Evolutionary conservation across 2,329 filamentous ascomycete genomes (phyloP).

Genomic region (Rosellinia necatrix): DNA sequence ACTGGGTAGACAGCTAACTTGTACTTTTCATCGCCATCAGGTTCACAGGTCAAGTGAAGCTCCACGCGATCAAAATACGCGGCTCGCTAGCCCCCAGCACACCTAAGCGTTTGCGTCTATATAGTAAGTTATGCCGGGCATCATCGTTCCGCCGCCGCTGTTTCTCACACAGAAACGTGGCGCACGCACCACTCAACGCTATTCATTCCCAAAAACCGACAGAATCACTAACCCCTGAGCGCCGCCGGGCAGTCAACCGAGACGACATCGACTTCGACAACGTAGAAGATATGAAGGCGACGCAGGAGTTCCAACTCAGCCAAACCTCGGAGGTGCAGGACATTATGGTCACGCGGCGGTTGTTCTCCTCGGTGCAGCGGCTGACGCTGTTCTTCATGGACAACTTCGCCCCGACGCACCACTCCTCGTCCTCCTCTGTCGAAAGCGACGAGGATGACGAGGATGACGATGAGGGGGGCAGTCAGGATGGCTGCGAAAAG

Average conservation of each 20-base stretch:
- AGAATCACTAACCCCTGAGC: slow-evolving; percentile 4
- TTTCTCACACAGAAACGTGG: neutral
- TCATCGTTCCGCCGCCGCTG: neutral
- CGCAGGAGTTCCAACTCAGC: slow-evolving; percentile 76
- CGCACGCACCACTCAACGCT: too few species aligned
- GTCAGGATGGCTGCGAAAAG: slow-evolving; percentile 79
- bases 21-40: slow-evolving; percentile 48
- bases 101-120: slow-evolving; percentile 83
- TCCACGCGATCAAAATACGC: slow-evolving; percentile 86
- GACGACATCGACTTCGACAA: slow-evolving; percentile 83
- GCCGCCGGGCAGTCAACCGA: slow-evolving; percentile 63
- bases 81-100: slow-evolving; percentile 72
- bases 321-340: slow-evolving; percentile 85
- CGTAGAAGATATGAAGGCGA: slow-evolving; percentile 70
- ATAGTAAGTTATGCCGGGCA: slow-evolving; percentile 45
- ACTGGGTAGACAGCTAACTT: slow-evolving; percentile 8
- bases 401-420: slow-evolving; percentile 67
- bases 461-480: slow-evolving; percentile 49
- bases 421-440: too few species aligned
- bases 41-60: slow-evolving; percentile 91
- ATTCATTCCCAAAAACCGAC: too few species aligned
- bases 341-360: slow-evolving; percentile 75
- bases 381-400: slow-evolving; percentile 88
- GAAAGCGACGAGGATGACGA: neutral
- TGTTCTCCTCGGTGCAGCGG: slow-evolving; percentile 84